phyloP scores from a whole-genome alignment of 169 alveolate genomes.

The Babesia ovis region DNA sequence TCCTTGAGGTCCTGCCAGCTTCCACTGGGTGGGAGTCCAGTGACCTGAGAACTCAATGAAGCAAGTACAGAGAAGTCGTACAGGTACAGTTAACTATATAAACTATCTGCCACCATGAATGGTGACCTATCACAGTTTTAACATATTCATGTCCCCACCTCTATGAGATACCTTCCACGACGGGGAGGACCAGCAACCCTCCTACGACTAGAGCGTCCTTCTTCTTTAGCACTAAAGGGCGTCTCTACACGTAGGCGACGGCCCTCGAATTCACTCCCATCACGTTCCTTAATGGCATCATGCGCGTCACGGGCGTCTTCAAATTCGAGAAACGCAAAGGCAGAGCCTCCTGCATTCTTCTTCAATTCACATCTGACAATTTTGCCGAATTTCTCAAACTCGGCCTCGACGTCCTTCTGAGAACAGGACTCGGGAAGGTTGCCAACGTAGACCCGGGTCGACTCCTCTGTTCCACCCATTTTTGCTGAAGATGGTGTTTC shows the following conservation, averaged over 20 bases:
- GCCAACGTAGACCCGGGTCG: conserved; percentile 81
- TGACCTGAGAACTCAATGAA: conserved; percentile 52
- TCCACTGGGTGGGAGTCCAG: conserved; percentile 80
- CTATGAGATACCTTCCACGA: conserved; percentile 51
- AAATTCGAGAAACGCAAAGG: conserved; percentile 82
- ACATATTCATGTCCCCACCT: conserved; percentile 33
- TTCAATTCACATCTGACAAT: conserved; percentile 76
- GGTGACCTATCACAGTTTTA: neutral
- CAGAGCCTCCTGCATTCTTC: conserved; percentile 76
- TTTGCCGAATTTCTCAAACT: conserved; percentile 80
- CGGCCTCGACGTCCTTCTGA: conserved; percentile 80
- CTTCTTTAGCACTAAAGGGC: conserved; percentile 75
- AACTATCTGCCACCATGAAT: neutral
- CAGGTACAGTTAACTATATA: neutral
- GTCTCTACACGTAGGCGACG: conserved; percentile 80
- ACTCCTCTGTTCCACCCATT: conserved; percentile 57
- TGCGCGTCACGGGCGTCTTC: conserved; percentile 85
- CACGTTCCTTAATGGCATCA: conserved; percentile 82
- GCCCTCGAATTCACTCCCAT: conserved; percentile 80
- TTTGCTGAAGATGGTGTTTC: neutral
- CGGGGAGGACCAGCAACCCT: conserved; percentile 67
- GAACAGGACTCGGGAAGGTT: conserved; percentile 78
- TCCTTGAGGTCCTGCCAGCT: conserved; percentile 89
- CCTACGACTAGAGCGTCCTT: conserved; percentile 42
- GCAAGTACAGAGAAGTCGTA: too few relatives aligned